phyloP scores from a whole-genome alignment of 352 stramenopile species.

The Halophytophthora polymorphica region DNA sequence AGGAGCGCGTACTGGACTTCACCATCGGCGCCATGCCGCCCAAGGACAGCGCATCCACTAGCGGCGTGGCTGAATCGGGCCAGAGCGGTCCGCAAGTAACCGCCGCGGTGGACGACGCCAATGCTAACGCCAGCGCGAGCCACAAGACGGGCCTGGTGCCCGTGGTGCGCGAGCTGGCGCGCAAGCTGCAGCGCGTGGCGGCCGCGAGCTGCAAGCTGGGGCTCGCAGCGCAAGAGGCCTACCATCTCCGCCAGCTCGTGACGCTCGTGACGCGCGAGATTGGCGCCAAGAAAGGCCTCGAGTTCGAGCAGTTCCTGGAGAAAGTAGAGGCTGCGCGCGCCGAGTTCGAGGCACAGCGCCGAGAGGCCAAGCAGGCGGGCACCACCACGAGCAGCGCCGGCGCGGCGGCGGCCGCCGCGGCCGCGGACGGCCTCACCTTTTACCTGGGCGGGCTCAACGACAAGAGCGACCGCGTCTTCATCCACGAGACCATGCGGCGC shows the following conservation, averaged over 20 bases:
- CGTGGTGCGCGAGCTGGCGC: slow-evolving; percentile 15
- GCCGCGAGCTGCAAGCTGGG: slow-evolving; percentile 18
- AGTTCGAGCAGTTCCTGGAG: slow-evolving; percentile 73
- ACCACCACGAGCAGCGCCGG: slow-evolving; percentile 1
- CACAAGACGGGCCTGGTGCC: slow-evolving; percentile 6
- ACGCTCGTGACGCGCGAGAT: slow-evolving; percentile 50
- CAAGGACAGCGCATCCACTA: too few relatives aligned
- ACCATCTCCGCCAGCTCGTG: slow-evolving; percentile 52
- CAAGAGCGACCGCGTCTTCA: slow-evolving; percentile 83
- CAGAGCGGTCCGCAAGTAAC: not conserved
- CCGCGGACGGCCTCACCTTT: slow-evolving; percentile 51
- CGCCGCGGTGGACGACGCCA: not conserved
- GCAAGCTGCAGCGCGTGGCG: slow-evolving; percentile 25
- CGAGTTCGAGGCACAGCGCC: slow-evolving; percentile 29
- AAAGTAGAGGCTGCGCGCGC: slow-evolving; percentile 35
- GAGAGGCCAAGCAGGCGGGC: slow-evolving; percentile 2
- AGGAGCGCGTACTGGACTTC: slow-evolving; percentile 40
- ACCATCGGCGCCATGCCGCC: slow-evolving; percentile 5
- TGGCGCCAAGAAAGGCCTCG: slow-evolving; percentile 59
- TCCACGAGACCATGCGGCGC: slow-evolving; percentile 89
- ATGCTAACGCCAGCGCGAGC: slow-evolving; percentile 3
- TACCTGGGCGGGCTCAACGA: slow-evolving; percentile 79
- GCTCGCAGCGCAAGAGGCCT: slow-evolving; percentile 33
- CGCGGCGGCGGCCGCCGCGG: slow-evolving; percentile 8
- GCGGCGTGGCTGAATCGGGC: not conserved